These are phyloP conservation scores for Ophiocordyceps sinensis DNA, from an alignment of 2,329 filamentous ascomycete genomes.

Conservation along the genomic window DNA sequence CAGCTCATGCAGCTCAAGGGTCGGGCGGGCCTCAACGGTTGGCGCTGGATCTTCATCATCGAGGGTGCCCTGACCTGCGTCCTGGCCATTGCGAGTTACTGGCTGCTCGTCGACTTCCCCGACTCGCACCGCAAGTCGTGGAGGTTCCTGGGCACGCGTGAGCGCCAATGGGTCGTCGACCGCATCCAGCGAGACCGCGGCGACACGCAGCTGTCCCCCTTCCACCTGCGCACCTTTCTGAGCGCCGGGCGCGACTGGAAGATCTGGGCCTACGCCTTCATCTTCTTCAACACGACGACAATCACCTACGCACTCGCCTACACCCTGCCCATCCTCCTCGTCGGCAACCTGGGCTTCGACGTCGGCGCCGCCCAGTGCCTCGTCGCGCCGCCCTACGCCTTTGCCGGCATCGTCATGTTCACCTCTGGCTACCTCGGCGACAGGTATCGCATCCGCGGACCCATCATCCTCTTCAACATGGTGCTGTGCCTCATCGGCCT, in stretches of 20 bases:
- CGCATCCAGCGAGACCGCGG: constrained; percentile 43
- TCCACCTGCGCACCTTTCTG: constrained; percentile 33
- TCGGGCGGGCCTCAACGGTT: constrained; percentile 37
- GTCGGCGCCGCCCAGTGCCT: constrained; percentile 54
- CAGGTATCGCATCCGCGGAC: constrained; percentile 49
- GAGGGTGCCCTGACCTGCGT: constrained; percentile 38
- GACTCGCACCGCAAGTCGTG: constrained; percentile 36
- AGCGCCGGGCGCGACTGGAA: constrained; percentile 34
- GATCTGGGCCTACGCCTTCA: constrained; percentile 46
- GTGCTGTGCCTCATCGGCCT: constrained; percentile 53
- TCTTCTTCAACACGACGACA: constrained; percentile 54
- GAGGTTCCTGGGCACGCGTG: constrained; percentile 36
- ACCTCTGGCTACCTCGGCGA: constrained; percentile 49
- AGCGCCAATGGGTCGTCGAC: constrained; percentile 37
- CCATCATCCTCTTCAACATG: constrained; percentile 52
- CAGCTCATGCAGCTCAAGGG: constrained; percentile 49
- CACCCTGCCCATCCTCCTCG: constrained; percentile 65
- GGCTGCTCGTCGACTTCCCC: constrained; percentile 50
- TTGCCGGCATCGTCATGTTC: constrained; percentile 50
- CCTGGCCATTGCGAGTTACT: constrained; percentile 34
- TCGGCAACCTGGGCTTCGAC: constrained; percentile 45
- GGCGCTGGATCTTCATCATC: constrained; percentile 54
- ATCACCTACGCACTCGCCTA: constrained; percentile 64
- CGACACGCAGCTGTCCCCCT: constrained; percentile 39
- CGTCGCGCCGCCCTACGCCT: constrained; percentile 52